Evolutionary conservation across 2,329 filamentous ascomycete genomes (phyloP).

Genomic region (Bipolaris sorokiniana): DNA sequence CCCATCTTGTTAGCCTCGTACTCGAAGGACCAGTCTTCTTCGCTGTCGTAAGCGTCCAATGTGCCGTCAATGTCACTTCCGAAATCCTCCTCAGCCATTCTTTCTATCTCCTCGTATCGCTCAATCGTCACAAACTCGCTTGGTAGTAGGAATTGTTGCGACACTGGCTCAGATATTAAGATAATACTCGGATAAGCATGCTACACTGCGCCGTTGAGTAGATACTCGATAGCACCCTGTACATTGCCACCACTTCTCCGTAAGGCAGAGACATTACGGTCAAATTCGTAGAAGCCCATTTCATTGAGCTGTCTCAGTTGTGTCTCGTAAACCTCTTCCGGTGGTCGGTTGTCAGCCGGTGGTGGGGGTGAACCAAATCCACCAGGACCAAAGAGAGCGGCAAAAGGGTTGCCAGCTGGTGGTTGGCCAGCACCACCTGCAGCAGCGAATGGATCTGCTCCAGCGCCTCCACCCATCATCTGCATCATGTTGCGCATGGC

Average conservation of each 20-base stretch:
- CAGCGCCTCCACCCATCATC: slow-evolving; percentile 59
- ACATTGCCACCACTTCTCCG: slow-evolving; percentile 90
- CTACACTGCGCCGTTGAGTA: slow-evolving; percentile 53
- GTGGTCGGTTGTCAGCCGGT: slow-evolving; percentile 81
- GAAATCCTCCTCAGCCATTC: slow-evolving; percentile 10
- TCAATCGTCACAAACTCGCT: slow-evolving; percentile 6
- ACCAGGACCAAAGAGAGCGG: slow-evolving; percentile 55
- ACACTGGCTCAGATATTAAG: slow-evolving; percentile 1
- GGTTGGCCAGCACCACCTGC: slow-evolving; percentile 40
- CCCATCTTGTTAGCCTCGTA: slow-evolving; percentile 4
- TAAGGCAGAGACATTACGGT: slow-evolving; percentile 86
- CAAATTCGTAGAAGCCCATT: slow-evolving; percentile 98
- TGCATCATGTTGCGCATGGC: slow-evolving; percentile 58
- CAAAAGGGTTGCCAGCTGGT: slow-evolving; percentile 48
- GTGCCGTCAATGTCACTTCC: slow-evolving; percentile 12
- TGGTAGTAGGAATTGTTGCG: background rate
- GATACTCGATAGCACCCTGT: slow-evolving; percentile 83
- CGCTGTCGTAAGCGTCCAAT: slow-evolving; percentile 13
- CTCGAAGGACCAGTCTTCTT: slow-evolving; percentile 15
- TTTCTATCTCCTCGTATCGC: slow-evolving; percentile 4
- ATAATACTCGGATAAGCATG: slow-evolving; percentile 12
- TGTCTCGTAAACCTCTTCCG: slow-evolving; percentile 89
- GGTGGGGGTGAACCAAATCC: slow-evolving; percentile 43
- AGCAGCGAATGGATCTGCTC: slow-evolving; percentile 45
- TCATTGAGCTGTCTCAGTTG: slow-evolving; percentile 94